phyloP scores from a whole-genome alignment of 768 basidiomycete genomes.

The Suillus decipiens region DNA sequence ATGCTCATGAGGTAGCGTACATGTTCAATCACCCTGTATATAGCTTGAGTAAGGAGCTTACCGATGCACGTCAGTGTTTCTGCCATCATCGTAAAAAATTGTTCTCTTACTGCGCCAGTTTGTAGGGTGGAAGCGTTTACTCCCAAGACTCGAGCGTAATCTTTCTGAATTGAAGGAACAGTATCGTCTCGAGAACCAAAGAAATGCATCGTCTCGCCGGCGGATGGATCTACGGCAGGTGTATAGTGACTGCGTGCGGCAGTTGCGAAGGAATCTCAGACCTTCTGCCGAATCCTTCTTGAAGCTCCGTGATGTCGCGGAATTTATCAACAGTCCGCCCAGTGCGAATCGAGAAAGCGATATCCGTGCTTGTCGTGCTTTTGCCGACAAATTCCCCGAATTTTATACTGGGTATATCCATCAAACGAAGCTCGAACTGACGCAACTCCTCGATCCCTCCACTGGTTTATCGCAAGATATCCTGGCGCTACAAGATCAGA shows the following conservation, averaged over 20 bases:
- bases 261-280: neutral
- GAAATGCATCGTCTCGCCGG: neutral
- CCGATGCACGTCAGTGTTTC: conserved; percentile 4
- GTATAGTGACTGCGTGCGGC: neutral
- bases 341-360: neutral
- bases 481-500: neutral
- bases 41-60: neutral
- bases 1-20: neutral
- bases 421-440: neutral
- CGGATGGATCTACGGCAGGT: neutral
- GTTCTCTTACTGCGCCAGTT: neutral
- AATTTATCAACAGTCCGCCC: neutral
- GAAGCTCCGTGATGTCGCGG: neutral
- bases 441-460: neutral
- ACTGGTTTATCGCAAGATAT: neutral
- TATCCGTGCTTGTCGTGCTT: neutral
- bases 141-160: neutral
- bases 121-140: conserved; percentile 4
- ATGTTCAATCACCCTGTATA: neutral
- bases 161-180: conserved; percentile 1
- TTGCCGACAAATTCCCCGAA: neutral
- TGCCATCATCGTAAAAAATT: neutral
- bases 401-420: neutral
- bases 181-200: neutral
- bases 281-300: neutral